Evolutionary conservation across 1,284 basidiomycete genomes (phyloP).

Genomic region (Moesziomyces antarcticus): DNA sequence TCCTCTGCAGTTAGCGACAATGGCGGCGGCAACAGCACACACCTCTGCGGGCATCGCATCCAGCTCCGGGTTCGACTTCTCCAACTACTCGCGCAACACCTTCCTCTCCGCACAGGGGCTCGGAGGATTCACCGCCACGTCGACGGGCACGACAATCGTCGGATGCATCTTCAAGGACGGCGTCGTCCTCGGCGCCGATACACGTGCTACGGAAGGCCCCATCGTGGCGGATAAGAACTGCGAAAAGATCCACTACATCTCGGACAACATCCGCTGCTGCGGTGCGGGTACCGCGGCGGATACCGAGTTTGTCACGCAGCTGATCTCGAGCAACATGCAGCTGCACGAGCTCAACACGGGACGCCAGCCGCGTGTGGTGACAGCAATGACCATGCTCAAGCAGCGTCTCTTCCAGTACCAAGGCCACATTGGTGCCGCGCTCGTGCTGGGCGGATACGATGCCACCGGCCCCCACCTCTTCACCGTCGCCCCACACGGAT

Average conservation of each 20-base stretch:
- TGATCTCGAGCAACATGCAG: constrained; percentile 66
- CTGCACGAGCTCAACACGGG: constrained; percentile 66
- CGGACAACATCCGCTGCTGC: constrained; percentile 84
- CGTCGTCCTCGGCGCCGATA: constrained; percentile 95
- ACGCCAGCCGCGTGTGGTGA: constrained; percentile 78
- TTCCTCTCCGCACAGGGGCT: constrained; percentile 77
- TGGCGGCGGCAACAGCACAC: constrained; percentile 15
- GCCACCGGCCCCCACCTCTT: constrained; percentile 92
- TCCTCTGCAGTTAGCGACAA: neutral
- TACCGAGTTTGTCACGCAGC: constrained; percentile 81
- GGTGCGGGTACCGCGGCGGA: constrained; percentile 98
- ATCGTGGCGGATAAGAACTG: constrained; percentile 99
- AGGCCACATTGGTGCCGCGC: constrained; percentile 92
- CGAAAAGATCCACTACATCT: constrained; percentile 95
- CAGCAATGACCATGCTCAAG: constrained; percentile 98
- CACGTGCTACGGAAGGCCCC: constrained; percentile 89
- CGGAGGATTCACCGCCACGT: constrained; percentile 69
- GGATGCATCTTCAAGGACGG: constrained; percentile 92
- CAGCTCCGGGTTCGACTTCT: constrained; percentile 77
- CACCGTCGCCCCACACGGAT: constrained; percentile 95
- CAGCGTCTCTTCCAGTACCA: constrained; percentile 89
- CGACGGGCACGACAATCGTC: constrained; percentile 93
- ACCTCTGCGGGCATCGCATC: constrained; percentile 13
- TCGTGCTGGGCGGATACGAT: constrained; percentile 97
- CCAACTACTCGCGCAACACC: constrained; percentile 79